phyloP scores from a whole-genome alignment of 192 early-diverging fungal species.

The Podila epigama region DNA sequence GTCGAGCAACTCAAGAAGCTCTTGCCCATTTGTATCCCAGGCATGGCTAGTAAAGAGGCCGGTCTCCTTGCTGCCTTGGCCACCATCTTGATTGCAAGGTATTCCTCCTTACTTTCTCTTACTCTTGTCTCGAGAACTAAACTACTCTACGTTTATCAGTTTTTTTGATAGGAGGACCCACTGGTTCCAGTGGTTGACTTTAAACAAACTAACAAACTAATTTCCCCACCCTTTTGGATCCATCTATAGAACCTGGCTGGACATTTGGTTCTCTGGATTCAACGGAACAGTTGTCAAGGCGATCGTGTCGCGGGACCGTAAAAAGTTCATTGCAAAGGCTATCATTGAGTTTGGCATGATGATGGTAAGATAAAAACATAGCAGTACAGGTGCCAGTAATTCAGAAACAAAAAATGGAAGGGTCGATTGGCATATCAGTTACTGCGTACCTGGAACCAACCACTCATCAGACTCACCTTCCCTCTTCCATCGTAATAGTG shows the following conservation, averaged over 20 bases:
- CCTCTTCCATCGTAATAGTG: constrained; percentile 52
- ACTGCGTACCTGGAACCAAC: neutral
- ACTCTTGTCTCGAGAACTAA: constrained; percentile 31
- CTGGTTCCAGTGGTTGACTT: too few relatives aligned
- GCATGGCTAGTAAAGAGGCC: constrained; percentile 58
- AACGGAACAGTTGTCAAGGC: constrained; percentile 80
- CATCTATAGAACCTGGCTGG: constrained; percentile 65
- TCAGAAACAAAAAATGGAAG: too few relatives aligned
- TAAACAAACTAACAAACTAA: too few relatives aligned
- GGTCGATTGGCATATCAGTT: neutral
- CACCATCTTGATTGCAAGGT: constrained; percentile 61
- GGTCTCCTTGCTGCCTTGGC: constrained; percentile 55
- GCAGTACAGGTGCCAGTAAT: too few relatives aligned
- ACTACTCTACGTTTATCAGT: constrained; percentile 39
- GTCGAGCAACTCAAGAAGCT: constrained; percentile 62
- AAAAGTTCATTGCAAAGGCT: constrained; percentile 65
- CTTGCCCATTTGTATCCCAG: constrained; percentile 67
- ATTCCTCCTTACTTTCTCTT: constrained; percentile 39
- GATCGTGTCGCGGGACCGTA: constrained; percentile 70
- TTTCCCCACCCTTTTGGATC: too few relatives aligned
- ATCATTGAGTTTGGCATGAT: constrained; percentile 72
- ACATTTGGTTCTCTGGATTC: constrained; percentile 69
- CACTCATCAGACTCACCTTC: too few relatives aligned
- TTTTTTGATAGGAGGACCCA: too few relatives aligned
- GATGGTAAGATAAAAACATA: constrained; percentile 57